phyloP scores from a whole-genome alignment of 352 stramenopile species.

The Phytophthora sp. region DNA sequence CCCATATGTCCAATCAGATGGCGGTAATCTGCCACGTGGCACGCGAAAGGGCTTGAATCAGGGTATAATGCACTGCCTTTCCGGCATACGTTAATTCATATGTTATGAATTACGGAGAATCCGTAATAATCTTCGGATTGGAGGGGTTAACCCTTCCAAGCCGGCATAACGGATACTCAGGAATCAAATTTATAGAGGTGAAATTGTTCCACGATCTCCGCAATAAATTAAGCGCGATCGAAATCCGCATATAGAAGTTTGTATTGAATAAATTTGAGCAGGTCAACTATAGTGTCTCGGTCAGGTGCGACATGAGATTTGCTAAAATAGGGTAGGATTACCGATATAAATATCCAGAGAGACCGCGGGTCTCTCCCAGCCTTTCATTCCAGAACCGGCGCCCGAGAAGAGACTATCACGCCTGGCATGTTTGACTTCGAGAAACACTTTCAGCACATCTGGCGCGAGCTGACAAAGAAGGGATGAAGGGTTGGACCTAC shows the following conservation, averaged over 20 bases:
- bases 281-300: not conserved
- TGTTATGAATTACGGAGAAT: conserved; percentile 14
- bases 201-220: too few relatives aligned
- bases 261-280: conserved; percentile 1
- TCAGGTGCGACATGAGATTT: not conserved
- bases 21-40: not conserved
- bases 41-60: not conserved
- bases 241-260: not conserved
- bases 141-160: conserved; percentile 18
- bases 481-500: not conserved
- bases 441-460: not conserved
- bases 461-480: not conserved
- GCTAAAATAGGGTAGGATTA: not conserved
- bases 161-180: too few relatives aligned
- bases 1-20: too few relatives aligned
- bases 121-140: conserved; percentile 13
- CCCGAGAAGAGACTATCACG: not conserved
- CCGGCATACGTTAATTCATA: conserved; percentile 16
- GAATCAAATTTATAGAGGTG: too few relatives aligned
- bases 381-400: not conserved
- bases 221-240: not conserved
- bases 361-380: not conserved
- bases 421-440: not conserved
- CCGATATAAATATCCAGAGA: not conserved
- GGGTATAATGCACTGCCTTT: not conserved